Conservation (phyloP, 441 rosid genomes). For the Euphorbia schlechtendalii region DNA sequence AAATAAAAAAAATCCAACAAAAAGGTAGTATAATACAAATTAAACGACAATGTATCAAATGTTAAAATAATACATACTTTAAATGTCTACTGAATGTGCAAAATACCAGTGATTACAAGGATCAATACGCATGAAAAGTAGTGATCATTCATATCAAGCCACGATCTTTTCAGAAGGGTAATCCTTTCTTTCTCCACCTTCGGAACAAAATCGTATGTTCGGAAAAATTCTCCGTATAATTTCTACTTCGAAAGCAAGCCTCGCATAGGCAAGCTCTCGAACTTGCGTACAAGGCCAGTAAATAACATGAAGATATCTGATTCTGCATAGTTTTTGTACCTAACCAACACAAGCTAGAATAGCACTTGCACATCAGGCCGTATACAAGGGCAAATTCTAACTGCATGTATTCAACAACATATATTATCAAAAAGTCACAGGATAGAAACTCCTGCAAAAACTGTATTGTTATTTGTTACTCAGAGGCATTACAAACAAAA, state of each 20-base stretch:
- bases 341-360: background rate
- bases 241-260: background rate
- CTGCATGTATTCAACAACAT: background rate
- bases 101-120: background rate
- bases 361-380: background rate
- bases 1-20: no score
- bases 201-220: background rate
- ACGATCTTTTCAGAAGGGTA: background rate
- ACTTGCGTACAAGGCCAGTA: background rate
- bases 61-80: no score
- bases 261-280: background rate
- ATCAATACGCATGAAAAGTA: background rate
- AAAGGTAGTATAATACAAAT: no score
- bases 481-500: background rate
- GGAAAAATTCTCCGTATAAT: background rate
- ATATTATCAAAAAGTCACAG: background rate
- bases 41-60: no score
- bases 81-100: no score
- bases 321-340: background rate
- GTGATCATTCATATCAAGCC: background rate
- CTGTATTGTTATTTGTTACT: background rate
- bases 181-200: background rate
- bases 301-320: background rate
- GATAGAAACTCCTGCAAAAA: background rate
- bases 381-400: background rate